A percentile compares a stretch with the other conserved stretches of the same genome.
Conservation (phyloP, 139 green algal species). For the Closterium sp. region DNA sequence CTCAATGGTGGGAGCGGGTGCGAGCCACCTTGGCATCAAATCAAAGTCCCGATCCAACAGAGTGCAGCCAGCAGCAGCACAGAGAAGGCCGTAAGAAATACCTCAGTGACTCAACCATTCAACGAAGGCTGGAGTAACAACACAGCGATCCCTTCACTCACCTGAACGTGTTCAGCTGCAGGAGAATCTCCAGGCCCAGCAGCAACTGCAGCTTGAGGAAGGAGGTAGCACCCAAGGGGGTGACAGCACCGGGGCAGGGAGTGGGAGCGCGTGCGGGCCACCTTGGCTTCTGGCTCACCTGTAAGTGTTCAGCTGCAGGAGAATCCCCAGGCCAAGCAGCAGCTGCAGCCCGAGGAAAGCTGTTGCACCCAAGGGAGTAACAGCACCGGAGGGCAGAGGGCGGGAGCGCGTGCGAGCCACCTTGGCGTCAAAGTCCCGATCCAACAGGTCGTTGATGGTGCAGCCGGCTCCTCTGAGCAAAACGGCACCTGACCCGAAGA, state of each 20-base stretch:
- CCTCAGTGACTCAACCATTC: no score
- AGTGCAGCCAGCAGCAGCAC: no score
- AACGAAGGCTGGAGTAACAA: no score
- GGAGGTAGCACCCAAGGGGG: no score
- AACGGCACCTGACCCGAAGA: slow-evolving; percentile 84
- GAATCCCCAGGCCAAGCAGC: slow-evolving; percentile 72
- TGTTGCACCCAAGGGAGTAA: slow-evolving; percentile 42
- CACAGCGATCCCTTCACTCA: no score
- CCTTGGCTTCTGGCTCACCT: slow-evolving; percentile 55
- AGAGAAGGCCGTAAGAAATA: no score
- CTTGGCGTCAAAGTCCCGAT: slow-evolving; percentile 62
- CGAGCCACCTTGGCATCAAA: no score
- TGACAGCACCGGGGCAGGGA: no score
- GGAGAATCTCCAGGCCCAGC: slow-evolving; percentile 77
- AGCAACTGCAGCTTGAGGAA: slow-evolving; percentile 82
- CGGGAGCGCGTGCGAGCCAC: slow-evolving; percentile 53
- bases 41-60: no score
- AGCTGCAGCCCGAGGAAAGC: slow-evolving; percentile 83
- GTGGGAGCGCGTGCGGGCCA: no score
- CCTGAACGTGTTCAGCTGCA: slow-evolving; percentile 91
- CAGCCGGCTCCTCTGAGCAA: slow-evolving; percentile 71
- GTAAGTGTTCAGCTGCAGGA: slow-evolving; percentile 93
- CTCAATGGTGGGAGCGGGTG: no score
- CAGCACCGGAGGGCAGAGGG: slow-evolving; percentile 48
- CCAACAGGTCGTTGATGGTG: slow-evolving; percentile 97